Evolutionary conservation across 1,284 basidiomycete genomes (phyloP), one percentile per base, ranked within the genome.

Genomic region (Anthracocystis setariae): DNA sequence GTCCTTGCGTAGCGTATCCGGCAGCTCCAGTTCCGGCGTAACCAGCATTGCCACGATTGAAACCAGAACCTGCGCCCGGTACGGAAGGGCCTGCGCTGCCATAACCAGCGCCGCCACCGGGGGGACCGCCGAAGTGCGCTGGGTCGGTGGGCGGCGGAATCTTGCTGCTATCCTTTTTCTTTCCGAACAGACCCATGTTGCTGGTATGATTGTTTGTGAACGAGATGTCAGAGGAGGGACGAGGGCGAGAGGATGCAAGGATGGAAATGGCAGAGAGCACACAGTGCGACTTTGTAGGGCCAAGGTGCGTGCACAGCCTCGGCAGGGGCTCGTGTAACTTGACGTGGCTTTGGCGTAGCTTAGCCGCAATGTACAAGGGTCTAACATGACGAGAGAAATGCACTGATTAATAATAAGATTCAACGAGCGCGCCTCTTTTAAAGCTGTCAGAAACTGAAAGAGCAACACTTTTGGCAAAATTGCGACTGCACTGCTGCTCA

Each of bases 111-210:
- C 40, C 47, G n/a, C 62, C 50, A 9, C 45, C 61, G 27, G 49
- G 51, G 15, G 32, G 32, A 33, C 32, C 32, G 15, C 15, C 46
- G 7, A 54, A 39, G 18, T 54, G 50, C 4, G 46, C 49, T 38
- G 46, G 35, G 23, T 62, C 59, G 38, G 62, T 55, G 5, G 66
- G 40, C 8, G 66, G 66, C 8, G 66, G 66, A 15, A 69, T 63
- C 47, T 69, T 69, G 66, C 43, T 58, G 33, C 52, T 60, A 21
- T 49, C 29, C 29, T 29, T 56, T 39, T 69, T 69, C 47, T 69
- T 69, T 20, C 66, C 66, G 51, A 69, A 69, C 2, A 69, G 47
- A 48, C 66, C 66, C 66, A 69, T 69, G 10, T 40, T 66, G 20
- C 2, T 13, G 10, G 5, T 40, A 15, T 20, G 13, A 20, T 15